Conservation (phyloP, 768 basidiomycete genomes). For the Tricholoma hemisulphureum region DNA sequence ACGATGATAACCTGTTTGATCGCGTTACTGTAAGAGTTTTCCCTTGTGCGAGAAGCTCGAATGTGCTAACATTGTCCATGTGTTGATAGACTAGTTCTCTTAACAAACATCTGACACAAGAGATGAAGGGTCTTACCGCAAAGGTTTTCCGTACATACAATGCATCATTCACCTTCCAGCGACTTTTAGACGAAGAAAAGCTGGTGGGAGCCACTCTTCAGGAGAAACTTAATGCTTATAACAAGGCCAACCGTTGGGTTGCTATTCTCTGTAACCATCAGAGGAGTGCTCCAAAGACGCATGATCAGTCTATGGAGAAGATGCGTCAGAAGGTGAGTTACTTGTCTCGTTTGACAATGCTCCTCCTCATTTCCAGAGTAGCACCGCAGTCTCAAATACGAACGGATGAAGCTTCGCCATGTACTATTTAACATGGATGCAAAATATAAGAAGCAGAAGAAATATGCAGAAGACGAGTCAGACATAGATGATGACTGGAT, state of each 20-base stretch:
- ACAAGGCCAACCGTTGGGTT: conserved; percentile 94
- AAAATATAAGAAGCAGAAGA: conserved; percentile 78
- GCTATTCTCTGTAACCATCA: conserved; percentile 99
- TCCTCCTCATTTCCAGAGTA: conserved; percentile 31
- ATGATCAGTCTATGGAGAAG: conserved; percentile 92
- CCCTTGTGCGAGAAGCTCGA: neutral
- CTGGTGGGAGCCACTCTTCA: conserved; percentile 71
- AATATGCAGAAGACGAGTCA: conserved; percentile 80
- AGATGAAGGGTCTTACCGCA: conserved; percentile 97
- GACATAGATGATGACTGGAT: conserved; percentile 95
- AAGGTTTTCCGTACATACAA: conserved; percentile 99
- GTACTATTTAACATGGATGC: conserved; percentile 76
- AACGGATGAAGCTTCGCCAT: conserved; percentile 94
- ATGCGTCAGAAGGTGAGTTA: conserved; percentile 81
- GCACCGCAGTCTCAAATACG: conserved; percentile 90
- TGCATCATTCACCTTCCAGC: conserved; percentile 94
- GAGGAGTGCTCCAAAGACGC: conserved; percentile 86
- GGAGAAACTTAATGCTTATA: conserved; percentile 96
- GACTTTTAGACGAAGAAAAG: conserved; percentile 72
- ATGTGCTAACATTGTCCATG: conserved; percentile 17
- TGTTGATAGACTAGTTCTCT: conserved; percentile 66
- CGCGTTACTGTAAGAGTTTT: conserved; percentile 76
- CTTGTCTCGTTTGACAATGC: neutral
- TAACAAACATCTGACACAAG: conserved; percentile 88
- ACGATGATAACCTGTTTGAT: conserved; percentile 89